A percentile compares a stretch with the other conserved stretches of the same genome.
Conservation (phyloP, 169 alveolate species). For the Cryptosporidium viatorum region DNA sequence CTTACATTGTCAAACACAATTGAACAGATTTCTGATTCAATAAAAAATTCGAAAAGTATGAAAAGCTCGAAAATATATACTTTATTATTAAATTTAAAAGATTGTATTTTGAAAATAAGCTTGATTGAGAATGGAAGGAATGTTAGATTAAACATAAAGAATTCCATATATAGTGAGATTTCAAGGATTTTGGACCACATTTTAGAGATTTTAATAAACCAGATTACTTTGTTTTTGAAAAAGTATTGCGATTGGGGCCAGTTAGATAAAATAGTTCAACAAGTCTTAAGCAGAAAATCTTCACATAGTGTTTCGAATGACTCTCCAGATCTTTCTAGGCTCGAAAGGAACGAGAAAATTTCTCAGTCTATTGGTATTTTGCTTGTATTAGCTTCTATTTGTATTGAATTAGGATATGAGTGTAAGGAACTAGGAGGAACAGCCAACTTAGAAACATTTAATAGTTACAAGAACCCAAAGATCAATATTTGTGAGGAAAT, state of each 20-base stretch:
- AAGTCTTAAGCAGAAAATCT: not conserved
- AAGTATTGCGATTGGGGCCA: conserved; percentile 62
- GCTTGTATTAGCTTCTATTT: not conserved
- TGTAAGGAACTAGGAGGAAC: not conserved
- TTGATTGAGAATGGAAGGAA: not conserved
- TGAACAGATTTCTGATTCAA: not conserved
- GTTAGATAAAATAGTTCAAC: conserved; percentile 48
- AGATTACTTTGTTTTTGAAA: conserved; percentile 1
- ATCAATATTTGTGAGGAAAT: conserved; percentile 3
- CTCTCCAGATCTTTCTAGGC: not conserved
- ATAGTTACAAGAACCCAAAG: not conserved
- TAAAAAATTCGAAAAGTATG: not conserved
- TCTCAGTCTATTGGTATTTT: conserved; percentile 4
- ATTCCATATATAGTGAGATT: not conserved
- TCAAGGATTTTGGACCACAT: conserved; percentile 6
- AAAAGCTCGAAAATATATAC: conserved; percentile 34
- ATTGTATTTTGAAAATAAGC: not conserved
- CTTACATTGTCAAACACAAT: not conserved
- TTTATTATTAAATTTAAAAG: not conserved
- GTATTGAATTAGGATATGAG: conserved; percentile 12
- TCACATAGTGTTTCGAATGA: not conserved
- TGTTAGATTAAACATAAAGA: conserved; percentile 9
- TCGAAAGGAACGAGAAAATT: conserved; percentile 17
- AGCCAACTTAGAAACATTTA: not conserved
- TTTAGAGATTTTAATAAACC: conserved; percentile 1